Evolutionary conservation across 371 early-diverging fungal species (phyloP).

Genomic region (Dentiscutata heterogama): DNA sequence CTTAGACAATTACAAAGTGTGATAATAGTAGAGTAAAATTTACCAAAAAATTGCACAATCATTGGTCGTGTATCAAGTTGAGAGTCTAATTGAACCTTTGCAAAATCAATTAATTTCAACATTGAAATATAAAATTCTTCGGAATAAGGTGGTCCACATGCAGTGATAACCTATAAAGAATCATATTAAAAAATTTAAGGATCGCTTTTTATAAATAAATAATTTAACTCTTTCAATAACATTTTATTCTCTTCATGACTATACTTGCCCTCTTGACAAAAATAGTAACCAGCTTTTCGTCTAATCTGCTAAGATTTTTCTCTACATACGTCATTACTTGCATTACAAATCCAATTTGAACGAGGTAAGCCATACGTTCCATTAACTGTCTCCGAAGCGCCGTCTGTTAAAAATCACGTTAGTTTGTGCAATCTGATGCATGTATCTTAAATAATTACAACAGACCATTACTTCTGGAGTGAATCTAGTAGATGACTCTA

Average conservation of each 20-base stretch:
- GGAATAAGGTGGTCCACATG: slow-evolving; percentile 16
- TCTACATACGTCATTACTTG: slow-evolving; percentile 36
- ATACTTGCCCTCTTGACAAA: slow-evolving; percentile 23
- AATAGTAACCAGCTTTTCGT: slow-evolving; percentile 24
- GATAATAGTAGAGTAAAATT: neutral
- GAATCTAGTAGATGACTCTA: neutral
- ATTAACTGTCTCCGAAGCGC: slow-evolving; percentile 27
- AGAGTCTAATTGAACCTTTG: slow-evolving; percentile 2
- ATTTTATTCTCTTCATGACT: neutral
- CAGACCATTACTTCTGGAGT: slow-evolving; percentile 30
- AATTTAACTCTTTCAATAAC: neutral
- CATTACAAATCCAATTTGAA: slow-evolving; percentile 30
- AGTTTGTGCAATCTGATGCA: neutral
- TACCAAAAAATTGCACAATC: slow-evolving; percentile 35
- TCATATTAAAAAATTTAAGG: neutral
- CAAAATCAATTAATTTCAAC: slow-evolving; percentile 18
- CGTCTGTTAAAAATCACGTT: neutral
- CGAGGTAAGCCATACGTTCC: slow-evolving; percentile 32
- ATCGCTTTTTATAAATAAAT: neutral
- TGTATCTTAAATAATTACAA: neutral
- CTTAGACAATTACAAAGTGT: neutral
- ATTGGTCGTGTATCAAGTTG: neutral
- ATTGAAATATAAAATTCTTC: slow-evolving; percentile 21
- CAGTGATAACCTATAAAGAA: slow-evolving; percentile 6
- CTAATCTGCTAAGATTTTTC: neutral